These are phyloP conservation scores for Debaryomyces tyrocola DNA, from an alignment of 805 yeast genomes.

Conservation along the genomic window DNA sequence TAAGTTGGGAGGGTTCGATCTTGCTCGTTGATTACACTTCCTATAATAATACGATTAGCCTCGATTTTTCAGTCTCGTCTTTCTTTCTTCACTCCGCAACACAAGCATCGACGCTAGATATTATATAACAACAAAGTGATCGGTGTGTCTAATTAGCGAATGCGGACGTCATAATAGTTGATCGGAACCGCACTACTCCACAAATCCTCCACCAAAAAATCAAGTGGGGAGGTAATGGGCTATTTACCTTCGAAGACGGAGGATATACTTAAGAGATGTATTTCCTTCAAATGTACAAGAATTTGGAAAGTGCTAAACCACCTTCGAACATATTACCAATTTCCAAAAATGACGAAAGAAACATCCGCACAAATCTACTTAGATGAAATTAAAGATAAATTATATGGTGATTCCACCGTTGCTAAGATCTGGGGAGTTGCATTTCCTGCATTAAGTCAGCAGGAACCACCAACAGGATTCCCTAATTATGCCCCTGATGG, in stretches of 20 bases:
- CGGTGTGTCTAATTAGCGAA: no score
- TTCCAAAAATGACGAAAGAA: not conserved
- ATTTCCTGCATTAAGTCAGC: slow-evolving; percentile 1
- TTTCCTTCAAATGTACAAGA: not conserved
- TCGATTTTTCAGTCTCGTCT: no score
- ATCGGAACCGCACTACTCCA: no score
- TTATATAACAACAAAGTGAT: no score
- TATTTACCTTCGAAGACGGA: not conserved
- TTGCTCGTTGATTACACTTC: no score
- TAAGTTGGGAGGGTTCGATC: no score
- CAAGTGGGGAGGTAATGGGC: not conserved
- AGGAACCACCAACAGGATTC: slow-evolving; percentile 7
- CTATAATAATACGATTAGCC: no score
- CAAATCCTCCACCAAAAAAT: not conserved
- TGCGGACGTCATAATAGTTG: no score
- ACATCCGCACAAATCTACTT: not conserved
- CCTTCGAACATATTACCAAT: not conserved
- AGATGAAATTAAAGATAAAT: slow-evolving; percentile 3
- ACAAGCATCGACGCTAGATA: no score
- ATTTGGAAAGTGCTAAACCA: not conserved
- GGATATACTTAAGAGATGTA: no score
- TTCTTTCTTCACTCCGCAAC: no score
- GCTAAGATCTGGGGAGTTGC: slow-evolving; percentile 16
- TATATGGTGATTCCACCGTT: slow-evolving; percentile 8
- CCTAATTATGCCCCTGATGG: slow-evolving; percentile 11